Conservation (phyloP, 2,329 filamentous ascomycete genomes). For the Zymoseptoria passerinii region DNA sequence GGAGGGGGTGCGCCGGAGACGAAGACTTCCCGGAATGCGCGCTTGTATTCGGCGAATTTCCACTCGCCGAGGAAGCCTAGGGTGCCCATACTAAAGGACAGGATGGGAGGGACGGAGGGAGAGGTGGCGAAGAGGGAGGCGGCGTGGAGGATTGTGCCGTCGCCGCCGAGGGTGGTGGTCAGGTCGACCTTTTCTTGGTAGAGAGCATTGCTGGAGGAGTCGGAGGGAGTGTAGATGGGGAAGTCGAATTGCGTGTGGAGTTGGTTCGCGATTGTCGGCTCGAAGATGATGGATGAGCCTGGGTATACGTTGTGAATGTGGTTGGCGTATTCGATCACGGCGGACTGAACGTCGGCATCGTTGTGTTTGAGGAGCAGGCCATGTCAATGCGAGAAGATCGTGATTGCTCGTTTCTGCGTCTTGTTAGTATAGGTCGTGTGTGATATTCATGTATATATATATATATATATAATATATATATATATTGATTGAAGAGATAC, state of each 20-base stretch:
- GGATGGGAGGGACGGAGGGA: constrained; percentile 73
- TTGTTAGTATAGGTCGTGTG: constrained; percentile 20
- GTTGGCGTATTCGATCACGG: constrained; percentile 51
- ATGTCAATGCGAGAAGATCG: constrained; percentile 57
- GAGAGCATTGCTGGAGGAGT: constrained; percentile 37
- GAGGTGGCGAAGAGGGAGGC: constrained; percentile 79
- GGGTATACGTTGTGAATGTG: constrained; percentile 77
- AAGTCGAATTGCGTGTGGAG: constrained; percentile 64
- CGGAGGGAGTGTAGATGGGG: constrained; percentile 53
- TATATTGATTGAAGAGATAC: not conserved
- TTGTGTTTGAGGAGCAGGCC: constrained; percentile 61
- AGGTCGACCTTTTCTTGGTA: constrained; percentile 79
- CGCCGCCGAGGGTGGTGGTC: constrained; percentile 82
- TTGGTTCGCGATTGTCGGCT: constrained; percentile 62
- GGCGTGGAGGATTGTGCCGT: constrained; percentile 81
- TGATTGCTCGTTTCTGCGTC: constrained; percentile 46
- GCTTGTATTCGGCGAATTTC: constrained; percentile 89
- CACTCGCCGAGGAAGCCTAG: constrained; percentile 92
- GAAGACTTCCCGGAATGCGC: constrained; percentile 85
- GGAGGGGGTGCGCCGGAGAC: constrained; percentile 57
- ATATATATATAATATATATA: not conserved
- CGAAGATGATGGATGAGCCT: constrained; percentile 71
- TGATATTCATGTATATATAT: no score
- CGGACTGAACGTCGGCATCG: constrained; percentile 46
- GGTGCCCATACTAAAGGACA: constrained; percentile 95